These are phyloP conservation scores for Alternaria arbusti DNA, from an alignment of 2,329 filamentous ascomycete genomes.

Conservation along the genomic window DNA sequence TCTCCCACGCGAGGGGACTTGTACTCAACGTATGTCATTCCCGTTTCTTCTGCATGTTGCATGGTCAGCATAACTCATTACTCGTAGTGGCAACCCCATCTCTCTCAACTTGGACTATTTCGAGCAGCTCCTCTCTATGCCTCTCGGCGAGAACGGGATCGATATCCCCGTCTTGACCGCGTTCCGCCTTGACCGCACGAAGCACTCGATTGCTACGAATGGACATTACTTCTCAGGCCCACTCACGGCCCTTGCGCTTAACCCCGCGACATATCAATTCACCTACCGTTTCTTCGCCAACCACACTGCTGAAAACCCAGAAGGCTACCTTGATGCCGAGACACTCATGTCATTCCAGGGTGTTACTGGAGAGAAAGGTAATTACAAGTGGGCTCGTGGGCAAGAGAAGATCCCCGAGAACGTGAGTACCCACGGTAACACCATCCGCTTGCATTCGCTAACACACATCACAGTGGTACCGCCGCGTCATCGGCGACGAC, in stretches of 20 bases:
- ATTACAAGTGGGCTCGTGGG: constrained; percentile 23
- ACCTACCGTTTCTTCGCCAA: constrained; percentile 28
- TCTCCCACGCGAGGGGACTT: constrained; percentile 19
- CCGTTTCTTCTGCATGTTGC: neutral
- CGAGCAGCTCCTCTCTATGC: constrained; percentile 10
- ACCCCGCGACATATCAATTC: constrained; percentile 11
- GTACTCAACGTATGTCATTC: constrained; percentile 7
- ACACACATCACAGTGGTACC: constrained; percentile 13
- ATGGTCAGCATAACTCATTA: neutral
- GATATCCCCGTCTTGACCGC: neutral
- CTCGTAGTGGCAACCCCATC: constrained; percentile 3
- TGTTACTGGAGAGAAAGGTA: constrained; percentile 26
- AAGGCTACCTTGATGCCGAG: constrained; percentile 22
- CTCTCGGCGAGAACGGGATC: constrained; percentile 7
- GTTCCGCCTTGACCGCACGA: constrained; percentile 27
- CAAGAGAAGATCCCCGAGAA: constrained; percentile 29
- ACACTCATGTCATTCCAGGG: constrained; percentile 26
- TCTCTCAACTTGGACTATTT: constrained; percentile 5
- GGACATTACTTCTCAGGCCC: constrained; percentile 21
- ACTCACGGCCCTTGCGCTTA: constrained; percentile 22
- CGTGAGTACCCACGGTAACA: constrained; percentile 15
- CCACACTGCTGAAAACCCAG: constrained; percentile 26
- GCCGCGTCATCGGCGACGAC: constrained; percentile 21
- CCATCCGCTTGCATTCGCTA: constrained; percentile 8
- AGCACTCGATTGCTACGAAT: constrained; percentile 22